These are phyloP conservation scores for Alternaria panax DNA, from an alignment of 2,329 filamentous ascomycete genomes.

Conservation along the genomic window DNA sequence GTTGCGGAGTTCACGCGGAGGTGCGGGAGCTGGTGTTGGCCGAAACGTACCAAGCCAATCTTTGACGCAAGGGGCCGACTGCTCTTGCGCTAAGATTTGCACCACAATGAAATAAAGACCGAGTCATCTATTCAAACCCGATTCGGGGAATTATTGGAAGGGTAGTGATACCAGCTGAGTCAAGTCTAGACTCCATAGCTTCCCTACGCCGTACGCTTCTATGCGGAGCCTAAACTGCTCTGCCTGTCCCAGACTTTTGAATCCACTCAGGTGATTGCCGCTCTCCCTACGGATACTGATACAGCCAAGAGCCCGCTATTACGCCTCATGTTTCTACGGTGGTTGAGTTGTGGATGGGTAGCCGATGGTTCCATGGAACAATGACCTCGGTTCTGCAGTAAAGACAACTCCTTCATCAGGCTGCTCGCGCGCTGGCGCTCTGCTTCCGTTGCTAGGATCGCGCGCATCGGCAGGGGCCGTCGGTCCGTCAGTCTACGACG, in stretches of 20 bases:
- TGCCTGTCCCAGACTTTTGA: not conserved
- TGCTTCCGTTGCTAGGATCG: not conserved
- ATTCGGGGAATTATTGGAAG: slow-evolving; percentile 20
- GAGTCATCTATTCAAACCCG: slow-evolving; percentile 37
- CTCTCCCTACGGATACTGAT: not conserved
- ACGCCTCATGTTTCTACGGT: slow-evolving; percentile 1
- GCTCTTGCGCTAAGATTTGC: slow-evolving; percentile 11
- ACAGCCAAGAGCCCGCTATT: slow-evolving; percentile 1
- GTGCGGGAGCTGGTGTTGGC: slow-evolving; percentile 33
- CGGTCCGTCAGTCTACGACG: slow-evolving; percentile 30
- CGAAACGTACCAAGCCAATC: slow-evolving; percentile 41
- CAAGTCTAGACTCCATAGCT: not conserved
- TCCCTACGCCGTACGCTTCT: not conserved
- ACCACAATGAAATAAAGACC: slow-evolving; percentile 33
- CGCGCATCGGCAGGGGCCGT: not conserved
- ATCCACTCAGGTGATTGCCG: slow-evolving; percentile 3
- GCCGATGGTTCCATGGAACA: not conserved
- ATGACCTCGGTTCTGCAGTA: slow-evolving; percentile 1
- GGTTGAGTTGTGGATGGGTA: not conserved
- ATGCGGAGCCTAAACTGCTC: slow-evolving; percentile 2
- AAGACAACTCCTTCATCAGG: not conserved
- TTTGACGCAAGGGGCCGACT: slow-evolving; percentile 28
- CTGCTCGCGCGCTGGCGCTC: not conserved
- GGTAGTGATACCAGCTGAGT: not conserved
- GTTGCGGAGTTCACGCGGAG: slow-evolving; percentile 41